Evolutionary conservation across 805 yeast species (phyloP), one percentile per base, ranked within the genome.

Genomic region (Candida maltosa): DNA sequence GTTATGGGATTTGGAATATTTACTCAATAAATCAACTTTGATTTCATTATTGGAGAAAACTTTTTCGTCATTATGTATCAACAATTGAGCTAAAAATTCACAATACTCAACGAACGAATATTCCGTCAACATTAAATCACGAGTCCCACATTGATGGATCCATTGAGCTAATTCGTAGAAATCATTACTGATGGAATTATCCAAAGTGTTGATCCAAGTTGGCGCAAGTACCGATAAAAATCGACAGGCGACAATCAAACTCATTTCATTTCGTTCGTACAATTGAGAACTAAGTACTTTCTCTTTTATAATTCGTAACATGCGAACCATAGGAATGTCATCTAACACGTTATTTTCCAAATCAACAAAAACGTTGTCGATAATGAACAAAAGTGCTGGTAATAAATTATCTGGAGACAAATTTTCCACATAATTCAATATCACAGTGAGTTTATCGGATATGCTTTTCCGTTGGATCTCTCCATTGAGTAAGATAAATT

Each of bases 111-210:
- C 16, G 3, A 49, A 43, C 1, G 74, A 58, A 2, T 16, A 15
- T 16, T 60, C 66, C 1, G 77, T 70, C 32, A 59, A 46, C 10
- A 78, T 53, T 31, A 73, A 52, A 3, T 53, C 47, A 21, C 65
- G 73, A 1, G 59, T 55, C 4, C 66, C 64, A 31, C 78, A 56
- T 12, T 54, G 46, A 3, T 61, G 26, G 6, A 77, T 40, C 69
- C 76, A 80, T 1, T 57, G 50, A 26, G 66, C 57, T 14, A 80
- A 64, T 43, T 78, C 83, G 24, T 47, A 48, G 29, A 69, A 66
- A 32, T 76, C 81, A 3, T 60, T 60, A 14, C 50, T 42, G 6
- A 73, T 47, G 2, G 48, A 49, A 1, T 43, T 49, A 6, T 52
- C 46, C 0, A 31, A 22, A 4, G 34, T 37, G 1, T 32, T 24